These are phyloP conservation scores for Candida tetrigidarum DNA, from an alignment of 1,139 yeast genomes.

Conservation along the genomic window DNA sequence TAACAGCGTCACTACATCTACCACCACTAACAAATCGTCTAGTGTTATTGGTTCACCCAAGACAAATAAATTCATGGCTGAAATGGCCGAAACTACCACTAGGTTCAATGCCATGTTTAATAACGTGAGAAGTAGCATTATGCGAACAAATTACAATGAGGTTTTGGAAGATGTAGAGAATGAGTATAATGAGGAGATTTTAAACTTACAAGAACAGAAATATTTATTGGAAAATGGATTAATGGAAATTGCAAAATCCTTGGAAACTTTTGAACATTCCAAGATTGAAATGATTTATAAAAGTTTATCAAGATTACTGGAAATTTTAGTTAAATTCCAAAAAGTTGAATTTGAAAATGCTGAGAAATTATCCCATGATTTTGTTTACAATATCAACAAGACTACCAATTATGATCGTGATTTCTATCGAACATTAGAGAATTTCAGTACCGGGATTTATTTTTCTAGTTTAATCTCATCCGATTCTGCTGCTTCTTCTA, in stretches of 20 bases:
- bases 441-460: slow-evolving; percentile 45
- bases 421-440: slow-evolving; percentile 26
- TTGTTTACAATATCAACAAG: slow-evolving; percentile 30
- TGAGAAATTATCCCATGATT: slow-evolving; percentile 30
- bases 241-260: slow-evolving; percentile 22
- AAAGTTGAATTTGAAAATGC: slow-evolving; percentile 31
- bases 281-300: slow-evolving; percentile 41
- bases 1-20: slow-evolving; percentile 4
- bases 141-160: slow-evolving; percentile 37
- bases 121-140: slow-evolving; percentile 32
- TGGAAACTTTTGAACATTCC: slow-evolving; percentile 42
- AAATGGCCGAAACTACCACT: slow-evolving; percentile 33
- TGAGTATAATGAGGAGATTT: slow-evolving; percentile 36
- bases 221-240: slow-evolving; percentile 37
- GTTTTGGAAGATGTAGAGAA: slow-evolving; percentile 32
- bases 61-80: slow-evolving; percentile 24
- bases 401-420: slow-evolving; percentile 34
- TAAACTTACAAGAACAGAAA: slow-evolving; percentile 35
- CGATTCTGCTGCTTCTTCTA: too few relatives aligned
- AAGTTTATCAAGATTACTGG: slow-evolving; percentile 41
- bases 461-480: slow-evolving; percentile 41
- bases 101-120: slow-evolving; percentile 36
- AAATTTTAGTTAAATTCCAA: slow-evolving; percentile 34
- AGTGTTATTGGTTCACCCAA: slow-evolving; percentile 6
- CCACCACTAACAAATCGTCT: slow-evolving; percentile 8